Evolutionary conservation across 2,329 filamentous ascomycete genomes (phyloP).

Genomic region (Colletotrichum tropicicola): DNA sequence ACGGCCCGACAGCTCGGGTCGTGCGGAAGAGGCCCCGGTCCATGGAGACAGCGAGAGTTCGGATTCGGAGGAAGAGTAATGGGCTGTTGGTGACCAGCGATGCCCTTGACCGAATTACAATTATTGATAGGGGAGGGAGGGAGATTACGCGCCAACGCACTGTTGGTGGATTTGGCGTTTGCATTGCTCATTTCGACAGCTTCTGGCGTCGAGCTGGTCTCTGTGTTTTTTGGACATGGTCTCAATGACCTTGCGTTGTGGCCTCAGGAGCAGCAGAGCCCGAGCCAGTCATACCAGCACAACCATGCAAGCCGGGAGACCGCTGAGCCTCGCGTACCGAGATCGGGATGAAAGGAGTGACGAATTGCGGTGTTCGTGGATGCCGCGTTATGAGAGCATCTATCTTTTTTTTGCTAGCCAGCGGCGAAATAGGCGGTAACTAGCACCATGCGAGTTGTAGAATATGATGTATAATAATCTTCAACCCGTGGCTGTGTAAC

Average conservation of each 20-base stretch:
- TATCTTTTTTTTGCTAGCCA: conserved; percentile 6
- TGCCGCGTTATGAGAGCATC: conserved; percentile 17
- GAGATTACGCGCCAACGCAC: too few species aligned
- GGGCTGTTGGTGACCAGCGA: too few species aligned
- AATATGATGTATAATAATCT: conserved; percentile 29
- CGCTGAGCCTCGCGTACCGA: not conserved
- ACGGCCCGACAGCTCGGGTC: conserved; percentile 32
- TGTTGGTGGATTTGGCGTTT: too few species aligned
- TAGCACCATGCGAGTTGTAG: conserved; percentile 24
- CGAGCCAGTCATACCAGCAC: too few species aligned
- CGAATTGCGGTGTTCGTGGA: conserved; percentile 8
- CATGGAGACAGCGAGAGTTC: conserved; percentile 48
- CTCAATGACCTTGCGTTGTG: too few species aligned
- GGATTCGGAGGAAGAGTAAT: conserved; percentile 55
- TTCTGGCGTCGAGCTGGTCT: too few species aligned
- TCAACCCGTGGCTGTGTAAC: not conserved
- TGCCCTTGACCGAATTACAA: too few species aligned
- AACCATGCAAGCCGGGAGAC: too few species aligned
- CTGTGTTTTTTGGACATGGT: too few species aligned
- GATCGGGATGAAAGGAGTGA: not conserved
- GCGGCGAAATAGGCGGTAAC: not conserved
- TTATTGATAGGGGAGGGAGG: too few species aligned
- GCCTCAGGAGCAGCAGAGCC: too few species aligned
- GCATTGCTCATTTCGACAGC: too few species aligned
- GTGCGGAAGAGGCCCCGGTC: conserved; percentile 28